Evolutionary conservation across 305 asterid genomes (phyloP).

Genomic region (Fraxinus sp.): DNA sequence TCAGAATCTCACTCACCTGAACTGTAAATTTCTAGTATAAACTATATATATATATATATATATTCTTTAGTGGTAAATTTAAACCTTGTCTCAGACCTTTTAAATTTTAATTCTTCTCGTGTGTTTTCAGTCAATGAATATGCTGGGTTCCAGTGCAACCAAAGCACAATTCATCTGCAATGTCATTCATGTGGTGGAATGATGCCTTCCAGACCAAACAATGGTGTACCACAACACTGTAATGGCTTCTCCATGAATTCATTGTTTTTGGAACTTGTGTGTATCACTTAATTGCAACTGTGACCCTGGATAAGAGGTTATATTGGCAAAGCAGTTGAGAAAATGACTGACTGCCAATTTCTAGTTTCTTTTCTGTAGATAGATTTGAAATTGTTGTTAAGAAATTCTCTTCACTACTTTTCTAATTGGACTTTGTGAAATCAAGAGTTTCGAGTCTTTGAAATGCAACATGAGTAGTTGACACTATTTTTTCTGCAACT

Average conservation of each 20-base stretch:
- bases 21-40: constrained; percentile 4
- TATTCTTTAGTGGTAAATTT: not conserved
- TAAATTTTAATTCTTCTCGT: constrained; percentile 15
- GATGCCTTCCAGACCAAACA: constrained; percentile 82
- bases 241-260: constrained; percentile 25
- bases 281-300: not conserved
- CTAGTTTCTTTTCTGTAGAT: not conserved
- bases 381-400: not conserved
- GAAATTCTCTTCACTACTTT: not conserved
- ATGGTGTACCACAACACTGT: constrained; percentile 74
- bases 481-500: not conserved
- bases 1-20: constrained; percentile 10
- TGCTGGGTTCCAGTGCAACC: constrained; percentile 69
- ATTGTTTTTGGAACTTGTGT: not conserved
- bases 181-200: constrained; percentile 89
- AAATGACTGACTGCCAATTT: not conserved
- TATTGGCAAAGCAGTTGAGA: not conserved
- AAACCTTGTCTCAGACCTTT: constrained; percentile 14
- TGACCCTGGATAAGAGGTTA: not conserved
- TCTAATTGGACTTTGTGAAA: not conserved
- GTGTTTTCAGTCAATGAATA: constrained; percentile 54
- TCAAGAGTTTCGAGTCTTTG: not conserved
- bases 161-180: constrained; percentile 79
- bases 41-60: too few species aligned
- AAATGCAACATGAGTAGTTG: not conserved